These are phyloP conservation scores for Termitomyces eurrhizus DNA, from an alignment of 768 basidiomycete species.

Conservation along the genomic window DNA sequence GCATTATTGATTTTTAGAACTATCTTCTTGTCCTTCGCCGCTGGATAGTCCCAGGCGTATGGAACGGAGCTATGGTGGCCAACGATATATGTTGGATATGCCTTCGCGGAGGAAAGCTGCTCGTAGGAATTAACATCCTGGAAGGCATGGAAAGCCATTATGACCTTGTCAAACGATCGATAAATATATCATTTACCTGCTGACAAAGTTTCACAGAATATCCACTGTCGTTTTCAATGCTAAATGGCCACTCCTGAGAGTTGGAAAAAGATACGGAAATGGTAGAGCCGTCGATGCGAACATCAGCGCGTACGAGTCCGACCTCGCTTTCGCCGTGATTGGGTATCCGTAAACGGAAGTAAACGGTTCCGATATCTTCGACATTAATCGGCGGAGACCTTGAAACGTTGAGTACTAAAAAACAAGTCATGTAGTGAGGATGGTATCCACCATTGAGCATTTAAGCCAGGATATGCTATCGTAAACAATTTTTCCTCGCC, in stretches of 20 bases:
- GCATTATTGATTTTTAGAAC: constrained; percentile 57
- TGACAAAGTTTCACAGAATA: constrained; percentile 67
- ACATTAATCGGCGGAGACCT: constrained; percentile 95
- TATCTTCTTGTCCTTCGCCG: constrained; percentile 77
- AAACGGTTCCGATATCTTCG: constrained; percentile 82
- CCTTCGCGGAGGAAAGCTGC: constrained; percentile 29
- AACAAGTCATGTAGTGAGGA: neutral
- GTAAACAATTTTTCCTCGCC: constrained; percentile 75
- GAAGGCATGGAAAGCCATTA: neutral
- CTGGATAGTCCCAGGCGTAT: constrained; percentile 95
- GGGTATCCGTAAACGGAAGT: constrained; percentile 62
- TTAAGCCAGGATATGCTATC: constrained; percentile 81
- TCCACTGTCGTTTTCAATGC: constrained; percentile 86
- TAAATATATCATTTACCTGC: constrained; percentile 43
- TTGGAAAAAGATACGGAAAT: constrained; percentile 78
- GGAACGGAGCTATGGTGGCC: constrained; percentile 46
- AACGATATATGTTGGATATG: constrained; percentile 52
- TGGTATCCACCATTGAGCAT: constrained; percentile 64
- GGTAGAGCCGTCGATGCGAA: constrained; percentile 80
- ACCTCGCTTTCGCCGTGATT: constrained; percentile 28
- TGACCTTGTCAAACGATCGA: neutral
- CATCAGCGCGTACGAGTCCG: constrained; percentile 68
- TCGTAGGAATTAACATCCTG: constrained; percentile 44
- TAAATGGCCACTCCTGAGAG: constrained; percentile 85
- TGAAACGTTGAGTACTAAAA: neutral